Percentiles rank a stretch among this genome's conserved stretches.
These are phyloP conservation scores for Rhododendron simsii DNA, from an alignment of 148 eudicot species.

Conservation along the genomic window DNA sequence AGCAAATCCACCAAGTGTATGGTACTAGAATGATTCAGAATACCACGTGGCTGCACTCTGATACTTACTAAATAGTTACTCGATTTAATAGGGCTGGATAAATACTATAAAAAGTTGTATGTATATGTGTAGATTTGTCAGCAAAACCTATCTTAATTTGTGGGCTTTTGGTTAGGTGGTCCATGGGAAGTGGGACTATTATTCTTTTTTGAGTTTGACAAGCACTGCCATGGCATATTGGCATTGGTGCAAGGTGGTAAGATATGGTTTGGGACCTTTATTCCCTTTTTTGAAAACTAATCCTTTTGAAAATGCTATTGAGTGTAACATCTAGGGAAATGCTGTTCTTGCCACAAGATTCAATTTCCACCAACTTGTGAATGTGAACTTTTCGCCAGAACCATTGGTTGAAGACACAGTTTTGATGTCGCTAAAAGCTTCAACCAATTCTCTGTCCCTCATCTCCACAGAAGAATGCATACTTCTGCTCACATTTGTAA, in stretches of 20 bases:
- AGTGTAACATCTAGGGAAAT: neutral
- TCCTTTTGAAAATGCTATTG: neutral
- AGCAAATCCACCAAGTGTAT: no score
- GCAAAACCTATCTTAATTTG: neutral
- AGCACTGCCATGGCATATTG: neutral
- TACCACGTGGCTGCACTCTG: neutral
- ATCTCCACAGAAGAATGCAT: neutral
- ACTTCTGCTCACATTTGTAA: neutral
- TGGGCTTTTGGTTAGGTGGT: neutral
- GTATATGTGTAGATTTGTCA: neutral
- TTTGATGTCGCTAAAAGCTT: neutral
- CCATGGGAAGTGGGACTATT: neutral
- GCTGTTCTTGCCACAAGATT: neutral
- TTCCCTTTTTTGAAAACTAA: neutral
- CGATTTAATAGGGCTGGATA: neutral
- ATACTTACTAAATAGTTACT: no score
- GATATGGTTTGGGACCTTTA: neutral
- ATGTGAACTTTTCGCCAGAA: neutral
- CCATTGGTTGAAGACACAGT: neutral
- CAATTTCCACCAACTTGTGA: neutral
- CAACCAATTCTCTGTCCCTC: neutral
- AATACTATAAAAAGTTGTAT: neutral
- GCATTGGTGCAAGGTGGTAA: neutral
- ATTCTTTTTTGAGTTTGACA: neutral
- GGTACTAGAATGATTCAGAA: neutral